Conservation (phyloP, 2,329 filamentous ascomycete species). For the Trichoderma hamatum region DNA sequence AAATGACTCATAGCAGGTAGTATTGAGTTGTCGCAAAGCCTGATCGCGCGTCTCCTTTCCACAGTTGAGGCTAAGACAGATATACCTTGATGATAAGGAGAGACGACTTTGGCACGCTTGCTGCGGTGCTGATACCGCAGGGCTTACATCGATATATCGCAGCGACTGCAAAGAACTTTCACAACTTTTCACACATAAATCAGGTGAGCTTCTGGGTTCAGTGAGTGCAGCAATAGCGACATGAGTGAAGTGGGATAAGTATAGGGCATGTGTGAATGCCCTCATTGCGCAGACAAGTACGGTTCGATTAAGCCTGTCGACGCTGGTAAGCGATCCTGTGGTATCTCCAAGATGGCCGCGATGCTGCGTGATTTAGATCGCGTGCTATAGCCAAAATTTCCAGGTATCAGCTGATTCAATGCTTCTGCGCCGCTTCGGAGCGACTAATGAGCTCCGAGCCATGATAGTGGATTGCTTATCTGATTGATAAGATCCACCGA, state of each 20-base stretch:
- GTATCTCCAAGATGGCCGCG: neutral
- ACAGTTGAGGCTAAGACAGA: conserved; percentile 22
- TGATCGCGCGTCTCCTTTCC: neutral
- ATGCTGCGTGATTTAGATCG: conserved; percentile 9
- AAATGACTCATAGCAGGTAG: conserved; percentile 17
- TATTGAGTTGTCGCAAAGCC: conserved; percentile 15
- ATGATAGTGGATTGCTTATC: conserved; percentile 18
- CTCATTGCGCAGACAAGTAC: neutral
- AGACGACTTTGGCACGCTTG: conserved; percentile 18
- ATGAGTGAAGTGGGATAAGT: neutral
- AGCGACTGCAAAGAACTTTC: neutral
- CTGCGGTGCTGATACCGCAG: neutral
- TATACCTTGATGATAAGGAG: conserved; percentile 23
- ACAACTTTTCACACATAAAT: conserved; percentile 1
- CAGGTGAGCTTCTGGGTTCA: neutral
- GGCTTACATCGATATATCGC: neutral
- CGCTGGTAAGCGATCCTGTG: neutral
- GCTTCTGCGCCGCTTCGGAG: neutral
- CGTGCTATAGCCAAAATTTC: neutral
- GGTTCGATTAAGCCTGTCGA: neutral
- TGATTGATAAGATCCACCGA: conserved; percentile 27
- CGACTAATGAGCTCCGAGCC: conserved; percentile 4
- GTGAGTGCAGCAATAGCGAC: neutral
- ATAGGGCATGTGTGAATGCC: neutral
- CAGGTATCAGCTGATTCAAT: conserved; percentile 13